phyloP scores from a whole-genome alignment of 495 filamentous ascomycete genomes.

The Aspergillus sclerotioniger region DNA sequence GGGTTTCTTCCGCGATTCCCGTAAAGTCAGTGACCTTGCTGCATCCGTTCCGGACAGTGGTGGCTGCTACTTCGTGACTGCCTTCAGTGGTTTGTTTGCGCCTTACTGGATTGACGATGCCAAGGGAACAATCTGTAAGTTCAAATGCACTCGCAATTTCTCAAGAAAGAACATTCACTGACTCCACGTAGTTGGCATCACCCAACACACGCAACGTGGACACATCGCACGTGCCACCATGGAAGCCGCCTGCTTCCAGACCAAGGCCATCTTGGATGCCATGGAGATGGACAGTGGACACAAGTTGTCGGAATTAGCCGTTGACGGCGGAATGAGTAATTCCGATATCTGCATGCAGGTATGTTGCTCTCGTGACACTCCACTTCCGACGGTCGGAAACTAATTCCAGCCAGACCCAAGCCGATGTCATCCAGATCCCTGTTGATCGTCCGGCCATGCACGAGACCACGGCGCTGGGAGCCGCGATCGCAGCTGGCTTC shows the following conservation, averaged over 20 bases:
- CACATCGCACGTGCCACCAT: constrained; percentile 94
- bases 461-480: constrained; percentile 88
- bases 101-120: constrained; percentile 99
- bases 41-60: constrained; percentile 83
- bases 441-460: constrained; percentile 88
- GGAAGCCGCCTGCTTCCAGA: constrained; percentile 94
- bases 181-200: constrained; percentile 67
- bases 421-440: constrained; percentile 83
- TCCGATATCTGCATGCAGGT: constrained; percentile 94
- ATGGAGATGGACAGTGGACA: constrained; percentile 91
- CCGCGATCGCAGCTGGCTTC: constrained; percentile 92
- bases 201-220: constrained; percentile 82
- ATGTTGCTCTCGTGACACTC: constrained; percentile 19
- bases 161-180: constrained; percentile 1
- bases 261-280: constrained; percentile 88
- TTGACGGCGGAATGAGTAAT: constrained; percentile 94
- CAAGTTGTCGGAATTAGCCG: constrained; percentile 71
- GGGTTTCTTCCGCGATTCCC: constrained; percentile 73
- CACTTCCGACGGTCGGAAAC: background rate
- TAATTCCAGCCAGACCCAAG: constrained; percentile 64
- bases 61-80: constrained; percentile 91
- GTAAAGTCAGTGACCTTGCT: constrained; percentile 80
- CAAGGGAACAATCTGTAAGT: constrained; percentile 81
- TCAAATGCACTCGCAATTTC: background rate
- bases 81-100: constrained; percentile 92